Percentiles rank a stretch among this genome's conserved stretches.
These are phyloP conservation scores for Phytophthora gonapodyides DNA, from an alignment of 352 stramenopile species.

Conservation along the genomic window DNA sequence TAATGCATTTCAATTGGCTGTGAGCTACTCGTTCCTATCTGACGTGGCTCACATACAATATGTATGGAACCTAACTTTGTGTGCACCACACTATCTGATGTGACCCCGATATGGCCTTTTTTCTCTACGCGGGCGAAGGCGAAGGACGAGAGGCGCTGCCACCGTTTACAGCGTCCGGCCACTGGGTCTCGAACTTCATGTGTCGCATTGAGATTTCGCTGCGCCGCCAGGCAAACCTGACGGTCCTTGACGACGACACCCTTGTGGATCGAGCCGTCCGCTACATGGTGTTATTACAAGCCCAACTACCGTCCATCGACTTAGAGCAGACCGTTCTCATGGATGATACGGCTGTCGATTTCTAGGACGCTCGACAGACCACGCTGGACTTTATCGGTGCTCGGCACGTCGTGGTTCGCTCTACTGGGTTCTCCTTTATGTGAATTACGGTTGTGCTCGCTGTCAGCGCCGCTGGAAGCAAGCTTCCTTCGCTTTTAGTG, in stretches of 20 bases:
- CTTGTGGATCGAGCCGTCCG: constrained; percentile 14
- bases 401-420: constrained; percentile 26
- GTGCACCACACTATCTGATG: too few relatives aligned
- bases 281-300: constrained; percentile 16
- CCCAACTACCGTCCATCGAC: background rate
- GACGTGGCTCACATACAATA: too few relatives aligned
- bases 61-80: too few relatives aligned
- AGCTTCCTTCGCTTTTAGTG: constrained; percentile 17
- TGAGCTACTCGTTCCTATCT: too few relatives aligned
- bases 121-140: constrained; percentile 4
- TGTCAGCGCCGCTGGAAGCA: constrained; percentile 13
- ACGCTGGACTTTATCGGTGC: constrained; percentile 20
- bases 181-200: constrained; percentile 34
- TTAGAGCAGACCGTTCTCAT: constrained; percentile 24
- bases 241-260: constrained; percentile 16
- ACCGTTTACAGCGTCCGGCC: constrained; percentile 25
- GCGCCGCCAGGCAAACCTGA: constrained; percentile 28
- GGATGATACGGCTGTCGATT: constrained; percentile 35
- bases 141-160: background rate
- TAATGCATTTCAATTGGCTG: too few relatives aligned
- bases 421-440: constrained; percentile 33
- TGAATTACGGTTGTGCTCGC: constrained; percentile 24
- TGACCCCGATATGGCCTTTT: constrained; percentile 2
- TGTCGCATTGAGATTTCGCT: constrained; percentile 24
- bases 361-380: constrained; percentile 21